These are phyloP conservation scores for Coprinellus aureogranulatus DNA, from an alignment of 768 basidiomycete genomes.

Conservation along the genomic window DNA sequence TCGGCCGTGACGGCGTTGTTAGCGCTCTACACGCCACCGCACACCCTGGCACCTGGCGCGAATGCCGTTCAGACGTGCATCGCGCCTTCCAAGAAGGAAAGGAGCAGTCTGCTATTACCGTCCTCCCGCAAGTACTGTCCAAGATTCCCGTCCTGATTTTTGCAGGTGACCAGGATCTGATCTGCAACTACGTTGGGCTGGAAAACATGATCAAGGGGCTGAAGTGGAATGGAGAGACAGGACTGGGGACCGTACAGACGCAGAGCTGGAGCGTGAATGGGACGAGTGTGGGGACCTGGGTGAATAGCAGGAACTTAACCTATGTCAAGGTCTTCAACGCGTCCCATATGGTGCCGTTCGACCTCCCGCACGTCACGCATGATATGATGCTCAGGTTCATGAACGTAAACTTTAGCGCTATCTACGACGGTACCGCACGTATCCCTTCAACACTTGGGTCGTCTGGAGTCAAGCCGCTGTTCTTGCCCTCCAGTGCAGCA, in stretches of 20 bases:
- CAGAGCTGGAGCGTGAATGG: slow-evolving; percentile 75
- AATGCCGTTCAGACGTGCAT: slow-evolving; percentile 75
- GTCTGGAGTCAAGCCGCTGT: slow-evolving; percentile 51
- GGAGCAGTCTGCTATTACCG: slow-evolving; percentile 67
- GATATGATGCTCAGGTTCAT: slow-evolving; percentile 99
- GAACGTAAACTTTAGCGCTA: slow-evolving; percentile 80
- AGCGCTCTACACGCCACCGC: slow-evolving; percentile 75
- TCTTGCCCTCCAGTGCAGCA: slow-evolving; percentile 42
- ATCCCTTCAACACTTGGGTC: slow-evolving; percentile 81
- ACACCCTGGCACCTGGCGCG: slow-evolving; percentile 80
- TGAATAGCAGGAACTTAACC: slow-evolving; percentile 82
- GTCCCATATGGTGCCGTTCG: slow-evolving; percentile 94
- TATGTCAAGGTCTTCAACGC: slow-evolving; percentile 93
- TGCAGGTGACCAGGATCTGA: slow-evolving; percentile 92
- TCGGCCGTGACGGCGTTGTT: slow-evolving; percentile 82
- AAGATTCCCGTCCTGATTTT: slow-evolving; percentile 87
- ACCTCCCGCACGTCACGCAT: slow-evolving; percentile 83
- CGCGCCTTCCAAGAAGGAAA: slow-evolving; percentile 51
- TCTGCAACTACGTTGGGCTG: slow-evolving; percentile 93
- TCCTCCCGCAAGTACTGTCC: slow-evolving; percentile 77
- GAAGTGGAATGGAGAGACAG: slow-evolving; percentile 82
- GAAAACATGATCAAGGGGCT: slow-evolving; percentile 81
- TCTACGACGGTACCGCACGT: slow-evolving; percentile 68
- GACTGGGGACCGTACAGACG: slow-evolving; percentile 75
- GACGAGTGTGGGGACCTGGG: slow-evolving; percentile 87